These are phyloP conservation scores for Botryotinia calthae DNA, from an alignment of 2,329 filamentous ascomycete genomes.

Conservation along the genomic window DNA sequence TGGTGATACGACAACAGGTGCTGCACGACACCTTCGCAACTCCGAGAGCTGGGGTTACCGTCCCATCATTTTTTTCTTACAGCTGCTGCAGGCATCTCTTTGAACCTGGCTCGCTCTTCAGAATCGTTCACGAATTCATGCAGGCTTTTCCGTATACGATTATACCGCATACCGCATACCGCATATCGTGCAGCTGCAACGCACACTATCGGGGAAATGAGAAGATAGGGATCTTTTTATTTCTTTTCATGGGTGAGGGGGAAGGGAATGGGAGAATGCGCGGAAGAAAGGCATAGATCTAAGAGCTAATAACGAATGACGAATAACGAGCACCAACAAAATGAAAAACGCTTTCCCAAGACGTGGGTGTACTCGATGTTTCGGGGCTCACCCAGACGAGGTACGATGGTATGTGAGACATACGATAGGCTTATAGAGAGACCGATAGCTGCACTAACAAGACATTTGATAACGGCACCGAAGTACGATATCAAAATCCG, in stretches of 20 bases:
- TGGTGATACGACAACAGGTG: constrained; percentile 19
- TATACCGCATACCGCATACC: not conserved
- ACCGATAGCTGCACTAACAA: constrained; percentile 3
- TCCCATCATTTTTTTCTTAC: constrained; percentile 2
- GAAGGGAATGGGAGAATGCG: not conserved
- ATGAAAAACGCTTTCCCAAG: not conserved
- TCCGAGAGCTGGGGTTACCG: constrained; percentile 19
- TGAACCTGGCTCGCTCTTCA: not conserved
- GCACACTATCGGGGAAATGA: constrained; percentile 16
- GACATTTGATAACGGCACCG: not conserved
- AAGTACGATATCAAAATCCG: not conserved
- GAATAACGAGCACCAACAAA: not conserved
- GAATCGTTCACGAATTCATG: constrained; percentile 2
- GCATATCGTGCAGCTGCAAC: constrained; percentile 15
- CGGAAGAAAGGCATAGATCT: not conserved
- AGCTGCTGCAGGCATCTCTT: constrained; percentile 16
- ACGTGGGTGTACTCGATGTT: not conserved
- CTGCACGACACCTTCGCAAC: constrained; percentile 18
- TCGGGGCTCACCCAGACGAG: not conserved
- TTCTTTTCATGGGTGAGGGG: not conserved
- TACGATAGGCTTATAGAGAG: not conserved
- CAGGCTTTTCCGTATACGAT: constrained; percentile 13
- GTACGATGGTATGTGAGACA: not conserved
- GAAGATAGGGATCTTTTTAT: not conserved
- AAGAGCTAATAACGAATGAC: not conserved